Conservation (phyloP, 352 stramenopile species). For the Pythium sukuiense region DNA sequence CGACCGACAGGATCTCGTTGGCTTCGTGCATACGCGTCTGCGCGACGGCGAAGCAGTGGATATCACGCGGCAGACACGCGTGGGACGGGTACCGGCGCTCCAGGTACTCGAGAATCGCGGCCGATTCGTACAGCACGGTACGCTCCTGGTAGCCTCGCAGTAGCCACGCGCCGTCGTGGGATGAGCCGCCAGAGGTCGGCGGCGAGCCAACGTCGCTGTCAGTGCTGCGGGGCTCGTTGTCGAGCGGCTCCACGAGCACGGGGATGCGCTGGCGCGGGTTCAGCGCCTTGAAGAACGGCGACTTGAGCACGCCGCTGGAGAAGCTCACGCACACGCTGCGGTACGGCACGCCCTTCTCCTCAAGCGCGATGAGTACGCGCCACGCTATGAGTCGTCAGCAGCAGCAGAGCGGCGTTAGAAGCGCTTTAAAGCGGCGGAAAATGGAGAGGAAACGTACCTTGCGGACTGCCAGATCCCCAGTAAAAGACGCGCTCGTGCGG, state of each 20-base stretch:
- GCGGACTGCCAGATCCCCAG: constrained; percentile 81
- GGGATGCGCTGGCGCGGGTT: constrained; percentile 84
- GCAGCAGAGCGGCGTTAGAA: not conserved
- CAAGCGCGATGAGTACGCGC: constrained; percentile 78
- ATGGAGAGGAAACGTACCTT: constrained; percentile 41
- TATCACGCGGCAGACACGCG: constrained; percentile 49
- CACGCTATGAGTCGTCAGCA: constrained; percentile 40
- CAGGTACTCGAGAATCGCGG: constrained; percentile 80
- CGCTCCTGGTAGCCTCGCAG: constrained; percentile 37
- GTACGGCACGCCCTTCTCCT: constrained; percentile 78
- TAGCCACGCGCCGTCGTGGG: constrained; percentile 14
- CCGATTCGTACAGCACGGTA: constrained; percentile 74
- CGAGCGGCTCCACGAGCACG: constrained; percentile 70
- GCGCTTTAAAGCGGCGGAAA: not conserved
- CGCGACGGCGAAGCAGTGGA: constrained; percentile 59
- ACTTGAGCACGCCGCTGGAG: constrained; percentile 81
- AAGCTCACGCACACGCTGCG: constrained; percentile 83
- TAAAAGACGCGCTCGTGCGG: constrained; percentile 78
- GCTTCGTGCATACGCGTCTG: constrained; percentile 80
- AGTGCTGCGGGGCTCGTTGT: constrained; percentile 18
- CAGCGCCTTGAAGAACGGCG: constrained; percentile 68
- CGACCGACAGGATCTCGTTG: constrained; percentile 83
- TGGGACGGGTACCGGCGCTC: constrained; percentile 57
- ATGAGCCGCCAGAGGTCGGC: constrained; percentile 1
- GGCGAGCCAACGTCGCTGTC: constrained; percentile 1